phyloP scores from a whole-genome alignment of 371 early-diverging fungal genomes.

The Lichtheimia hyalospora region DNA sequence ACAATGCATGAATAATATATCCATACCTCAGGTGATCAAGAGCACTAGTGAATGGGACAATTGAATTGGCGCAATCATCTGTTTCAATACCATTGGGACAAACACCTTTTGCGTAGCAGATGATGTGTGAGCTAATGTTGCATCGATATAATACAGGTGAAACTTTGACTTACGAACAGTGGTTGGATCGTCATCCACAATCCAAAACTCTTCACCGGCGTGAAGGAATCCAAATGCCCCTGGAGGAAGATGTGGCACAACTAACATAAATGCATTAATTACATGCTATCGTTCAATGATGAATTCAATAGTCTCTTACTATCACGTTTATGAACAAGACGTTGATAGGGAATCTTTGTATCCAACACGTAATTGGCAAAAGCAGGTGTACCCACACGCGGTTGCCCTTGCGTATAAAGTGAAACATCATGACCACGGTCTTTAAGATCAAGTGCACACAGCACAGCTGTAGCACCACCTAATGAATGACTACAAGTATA shows the following conservation, averaged over 20 bases:
- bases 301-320: slow-evolving; percentile 5
- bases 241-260: slow-evolving; percentile 18
- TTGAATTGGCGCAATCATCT: slow-evolving; percentile 12
- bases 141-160: neutral
- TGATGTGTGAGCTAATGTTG: neutral
- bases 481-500: slow-evolving; percentile 12
- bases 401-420: slow-evolving; percentile 6
- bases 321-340: slow-evolving; percentile 16
- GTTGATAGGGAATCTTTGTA: slow-evolving; percentile 9
- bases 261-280: neutral
- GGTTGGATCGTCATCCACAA: neutral
- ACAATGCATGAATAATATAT: neutral
- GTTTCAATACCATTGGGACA: slow-evolving; percentile 15
- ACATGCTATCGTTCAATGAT: too few species aligned
- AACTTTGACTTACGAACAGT: slow-evolving; percentile 9
- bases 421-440: slow-evolving; percentile 2
- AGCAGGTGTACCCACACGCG: slow-evolving; percentile 16
- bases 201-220: slow-evolving; percentile 17
- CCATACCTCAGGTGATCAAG: slow-evolving; percentile 14
- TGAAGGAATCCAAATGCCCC: slow-evolving; percentile 7
- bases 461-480: slow-evolving; percentile 19
- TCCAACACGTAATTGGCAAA: slow-evolving; percentile 16
- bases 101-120: neutral
- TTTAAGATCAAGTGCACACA: slow-evolving; percentile 20
- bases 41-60: slow-evolving; percentile 16